phyloP scores from a whole-genome alignment of 306 rosid genomes.

The Casuarina glauca region DNA sequence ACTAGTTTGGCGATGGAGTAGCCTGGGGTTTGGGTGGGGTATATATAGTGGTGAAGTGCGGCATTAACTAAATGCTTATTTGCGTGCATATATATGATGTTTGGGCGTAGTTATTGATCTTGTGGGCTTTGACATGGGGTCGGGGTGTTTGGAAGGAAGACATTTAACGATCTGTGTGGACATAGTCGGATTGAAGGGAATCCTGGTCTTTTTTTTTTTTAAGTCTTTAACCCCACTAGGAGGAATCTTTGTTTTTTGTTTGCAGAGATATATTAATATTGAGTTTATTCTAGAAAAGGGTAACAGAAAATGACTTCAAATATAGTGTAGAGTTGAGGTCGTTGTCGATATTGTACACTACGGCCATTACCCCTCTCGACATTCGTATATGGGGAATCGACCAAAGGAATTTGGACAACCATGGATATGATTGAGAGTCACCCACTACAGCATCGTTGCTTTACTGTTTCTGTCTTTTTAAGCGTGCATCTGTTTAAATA shows the following conservation, averaged over 20 bases:
- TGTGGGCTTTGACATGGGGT: conserved; percentile 42
- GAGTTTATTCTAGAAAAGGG: conserved; percentile 23
- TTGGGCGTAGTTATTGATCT: conserved; percentile 41
- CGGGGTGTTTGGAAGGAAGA: conserved; percentile 32
- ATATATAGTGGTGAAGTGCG: conserved; percentile 34
- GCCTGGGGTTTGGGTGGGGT: conserved; percentile 15
- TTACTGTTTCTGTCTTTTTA: background rate
- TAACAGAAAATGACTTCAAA: background rate
- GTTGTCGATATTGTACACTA: conserved; percentile 8
- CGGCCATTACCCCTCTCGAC: background rate
- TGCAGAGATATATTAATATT: conserved; percentile 10
- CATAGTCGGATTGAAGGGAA: conserved; percentile 34
- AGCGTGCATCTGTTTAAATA: no score
- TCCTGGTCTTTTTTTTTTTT: conserved; percentile 25
- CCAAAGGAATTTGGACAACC: conserved; percentile 14
- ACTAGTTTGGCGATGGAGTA: conserved; percentile 15
- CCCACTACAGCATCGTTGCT: background rate
- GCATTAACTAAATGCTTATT: background rate
- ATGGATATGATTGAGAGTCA: background rate
- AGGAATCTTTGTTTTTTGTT: conserved; percentile 64
- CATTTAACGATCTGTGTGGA: conserved; percentile 21
- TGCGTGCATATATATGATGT: conserved; percentile 12
- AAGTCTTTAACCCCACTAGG: conserved; percentile 34
- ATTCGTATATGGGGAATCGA: conserved; percentile 15
- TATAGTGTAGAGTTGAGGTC: background rate